Evolutionary conservation across 345 rosid species (phyloP).

Genomic region (Syzygium aromaticum): DNA sequence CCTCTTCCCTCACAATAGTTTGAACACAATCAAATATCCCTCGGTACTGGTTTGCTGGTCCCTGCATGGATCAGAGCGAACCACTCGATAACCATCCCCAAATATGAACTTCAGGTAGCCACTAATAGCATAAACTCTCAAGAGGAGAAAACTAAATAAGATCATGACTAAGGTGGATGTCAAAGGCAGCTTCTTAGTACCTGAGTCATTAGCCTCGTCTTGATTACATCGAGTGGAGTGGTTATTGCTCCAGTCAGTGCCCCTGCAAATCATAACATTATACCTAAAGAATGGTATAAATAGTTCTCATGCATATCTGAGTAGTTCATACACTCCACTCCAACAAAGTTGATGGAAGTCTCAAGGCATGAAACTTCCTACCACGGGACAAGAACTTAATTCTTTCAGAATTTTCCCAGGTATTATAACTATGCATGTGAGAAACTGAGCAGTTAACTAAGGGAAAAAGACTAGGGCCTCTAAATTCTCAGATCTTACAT

Average conservation of each 20-base stretch:
- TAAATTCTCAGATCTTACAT: background rate
- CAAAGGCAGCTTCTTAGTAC: conserved; percentile 19
- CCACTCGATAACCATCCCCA: background rate
- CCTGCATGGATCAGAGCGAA: conserved; percentile 19
- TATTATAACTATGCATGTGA: background rate
- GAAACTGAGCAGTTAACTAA: background rate
- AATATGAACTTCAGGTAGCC: background rate
- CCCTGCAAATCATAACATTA: conserved; percentile 28
- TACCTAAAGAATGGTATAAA: background rate
- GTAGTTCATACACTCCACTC: background rate
- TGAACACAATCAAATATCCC: conserved; percentile 87
- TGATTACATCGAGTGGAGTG: conserved; percentile 94
- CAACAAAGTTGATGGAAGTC: background rate
- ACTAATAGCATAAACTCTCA: background rate
- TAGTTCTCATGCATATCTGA: background rate
- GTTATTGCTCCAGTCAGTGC: conserved; percentile 96
- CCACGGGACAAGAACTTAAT: background rate
- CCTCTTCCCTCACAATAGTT: conserved; percentile 78
- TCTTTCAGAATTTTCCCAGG: background rate
- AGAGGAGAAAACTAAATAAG: background rate
- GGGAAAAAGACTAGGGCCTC: background rate
- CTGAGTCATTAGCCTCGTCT: conserved; percentile 97
- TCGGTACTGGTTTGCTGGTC: conserved; percentile 69
- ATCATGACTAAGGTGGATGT: background rate
- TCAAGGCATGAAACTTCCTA: background rate